These are phyloP conservation scores for Aspergillus quadrilineatus DNA, from an alignment of 2,329 filamentous ascomycete genomes.

Conservation along the genomic window DNA sequence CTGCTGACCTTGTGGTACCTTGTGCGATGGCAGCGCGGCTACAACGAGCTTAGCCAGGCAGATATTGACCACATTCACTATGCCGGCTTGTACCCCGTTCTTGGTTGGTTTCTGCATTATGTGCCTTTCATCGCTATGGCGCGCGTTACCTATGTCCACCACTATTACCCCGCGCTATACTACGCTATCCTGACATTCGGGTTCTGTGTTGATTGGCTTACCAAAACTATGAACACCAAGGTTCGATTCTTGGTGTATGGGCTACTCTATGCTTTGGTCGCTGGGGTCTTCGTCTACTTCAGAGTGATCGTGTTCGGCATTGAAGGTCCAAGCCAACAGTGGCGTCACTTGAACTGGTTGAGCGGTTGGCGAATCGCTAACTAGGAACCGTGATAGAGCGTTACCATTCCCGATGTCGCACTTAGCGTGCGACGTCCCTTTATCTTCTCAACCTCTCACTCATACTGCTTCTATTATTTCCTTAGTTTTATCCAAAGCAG, in stretches of 20 bases:
- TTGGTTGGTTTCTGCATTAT: conserved; percentile 96
- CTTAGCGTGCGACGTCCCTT: not conserved
- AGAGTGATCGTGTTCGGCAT: conserved; percentile 96
- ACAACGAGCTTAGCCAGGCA: conserved; percentile 71
- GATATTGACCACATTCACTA: conserved; percentile 97
- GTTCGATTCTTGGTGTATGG: conserved; percentile 70
- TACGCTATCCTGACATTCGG: conserved; percentile 89
- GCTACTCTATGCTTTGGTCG: conserved; percentile 68
- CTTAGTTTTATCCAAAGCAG: not conserved
- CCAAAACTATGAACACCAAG: conserved; percentile 63
- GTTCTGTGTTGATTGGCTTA: conserved; percentile 83
- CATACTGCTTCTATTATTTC: not conserved
- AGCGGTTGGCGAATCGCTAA: conserved; percentile 77
- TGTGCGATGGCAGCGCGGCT: conserved; percentile 94
- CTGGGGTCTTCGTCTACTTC: conserved; percentile 86
- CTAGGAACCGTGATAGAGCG: not conserved
- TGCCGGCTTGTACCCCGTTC: conserved; percentile 81
- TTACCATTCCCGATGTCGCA: not conserved
- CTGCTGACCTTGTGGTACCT: conserved; percentile 78
- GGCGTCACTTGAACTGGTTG: conserved; percentile 93
- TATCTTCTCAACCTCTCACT: not conserved
- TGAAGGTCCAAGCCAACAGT: conserved; percentile 78
- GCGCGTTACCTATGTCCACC: conserved; percentile 97
- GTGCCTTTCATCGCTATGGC: conserved; percentile 96
- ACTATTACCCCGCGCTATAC: conserved; percentile 98